Conservation (phyloP, 257 asterid species). For the Solanum paucissectum region DNA sequence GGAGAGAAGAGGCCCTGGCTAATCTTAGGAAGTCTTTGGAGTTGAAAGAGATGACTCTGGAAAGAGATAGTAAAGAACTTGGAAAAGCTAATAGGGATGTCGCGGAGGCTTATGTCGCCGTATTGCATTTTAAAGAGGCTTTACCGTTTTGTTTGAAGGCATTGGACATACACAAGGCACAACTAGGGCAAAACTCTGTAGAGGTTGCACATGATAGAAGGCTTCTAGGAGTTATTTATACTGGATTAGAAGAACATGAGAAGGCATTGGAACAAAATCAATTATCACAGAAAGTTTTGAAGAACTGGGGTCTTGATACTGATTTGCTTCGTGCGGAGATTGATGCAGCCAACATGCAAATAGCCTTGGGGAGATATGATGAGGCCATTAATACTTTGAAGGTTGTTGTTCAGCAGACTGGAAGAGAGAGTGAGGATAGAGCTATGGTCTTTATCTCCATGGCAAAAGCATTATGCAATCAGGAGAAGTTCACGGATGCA, state of each 20-base stretch:
- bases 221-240: slow-evolving; percentile 76
- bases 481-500: slow-evolving; percentile 57
- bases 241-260: slow-evolving; percentile 75
- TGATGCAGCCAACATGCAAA: slow-evolving; percentile 90
- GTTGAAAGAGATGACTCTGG: slow-evolving; percentile 63
- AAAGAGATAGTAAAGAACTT: slow-evolving; percentile 57
- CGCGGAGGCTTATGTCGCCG: slow-evolving; percentile 72
- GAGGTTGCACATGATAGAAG: slow-evolving; percentile 87
- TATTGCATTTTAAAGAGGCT: slow-evolving; percentile 70
- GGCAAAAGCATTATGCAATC: slow-evolving; percentile 73
- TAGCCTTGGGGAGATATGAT: slow-evolving; percentile 66
- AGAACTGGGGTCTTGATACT: slow-evolving; percentile 70
- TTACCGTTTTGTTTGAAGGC: slow-evolving; percentile 76
- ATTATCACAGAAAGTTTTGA: slow-evolving; percentile 63
- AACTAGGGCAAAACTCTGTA: slow-evolving; percentile 67
- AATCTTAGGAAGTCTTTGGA: slow-evolving; percentile 72
- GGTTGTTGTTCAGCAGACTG: slow-evolving; percentile 66
- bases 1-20: slow-evolving; percentile 80
- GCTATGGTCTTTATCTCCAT: slow-evolving; percentile 67
- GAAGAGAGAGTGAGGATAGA: slow-evolving; percentile 68
- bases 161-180: slow-evolving; percentile 50
- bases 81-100: slow-evolving; percentile 85
- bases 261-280: slow-evolving; percentile 83
- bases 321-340: slow-evolving; percentile 86
- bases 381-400: slow-evolving; percentile 71